phyloP scores from a whole-genome alignment of 1,284 basidiomycete species.

The Ganoderma boninense region DNA sequence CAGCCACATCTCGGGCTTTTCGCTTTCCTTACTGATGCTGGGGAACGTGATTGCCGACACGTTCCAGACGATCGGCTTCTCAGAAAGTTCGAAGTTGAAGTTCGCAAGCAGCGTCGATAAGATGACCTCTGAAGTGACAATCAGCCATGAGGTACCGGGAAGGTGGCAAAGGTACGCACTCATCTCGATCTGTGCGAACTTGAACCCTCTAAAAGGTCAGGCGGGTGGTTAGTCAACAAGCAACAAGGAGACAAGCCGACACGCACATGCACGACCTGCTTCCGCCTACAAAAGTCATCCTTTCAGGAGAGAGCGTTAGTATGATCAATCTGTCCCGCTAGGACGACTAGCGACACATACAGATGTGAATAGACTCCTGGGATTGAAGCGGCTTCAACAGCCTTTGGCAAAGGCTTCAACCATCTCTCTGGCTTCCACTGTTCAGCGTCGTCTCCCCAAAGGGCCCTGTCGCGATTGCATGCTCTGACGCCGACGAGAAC shows the following conservation, averaged over 20 bases:
- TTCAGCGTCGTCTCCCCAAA: conserved; percentile 41
- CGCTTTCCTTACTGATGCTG: conserved; percentile 34
- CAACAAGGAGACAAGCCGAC: not conserved
- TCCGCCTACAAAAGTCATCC: conserved; percentile 33
- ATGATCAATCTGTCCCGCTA: not conserved
- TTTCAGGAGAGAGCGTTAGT: not conserved
- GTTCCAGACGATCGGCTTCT: conserved; percentile 40
- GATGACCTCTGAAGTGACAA: conserved; percentile 31
- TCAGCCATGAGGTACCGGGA: not conserved
- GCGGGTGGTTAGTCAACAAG: conserved; percentile 21
- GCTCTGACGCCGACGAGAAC: conserved; percentile 38
- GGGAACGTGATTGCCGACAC: conserved; percentile 38
- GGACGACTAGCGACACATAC: conserved; percentile 20
- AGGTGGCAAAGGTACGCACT: conserved; percentile 29
- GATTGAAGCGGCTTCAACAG: conserved; percentile 27
- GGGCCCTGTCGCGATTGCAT: conserved; percentile 38
- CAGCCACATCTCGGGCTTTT: conserved; percentile 38
- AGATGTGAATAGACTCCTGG: conserved; percentile 39
- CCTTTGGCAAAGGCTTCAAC: conserved; percentile 33
- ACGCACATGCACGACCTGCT: conserved; percentile 33
- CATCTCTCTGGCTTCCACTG: conserved; percentile 44
- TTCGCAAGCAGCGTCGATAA: conserved; percentile 31
- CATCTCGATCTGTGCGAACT: conserved; percentile 37
- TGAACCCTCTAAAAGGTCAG: conserved; percentile 31
- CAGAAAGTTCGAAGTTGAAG: conserved; percentile 32